Evolutionary conservation across 306 rosid species (phyloP).

Genomic region (Erythrophleum fordii): DNA sequence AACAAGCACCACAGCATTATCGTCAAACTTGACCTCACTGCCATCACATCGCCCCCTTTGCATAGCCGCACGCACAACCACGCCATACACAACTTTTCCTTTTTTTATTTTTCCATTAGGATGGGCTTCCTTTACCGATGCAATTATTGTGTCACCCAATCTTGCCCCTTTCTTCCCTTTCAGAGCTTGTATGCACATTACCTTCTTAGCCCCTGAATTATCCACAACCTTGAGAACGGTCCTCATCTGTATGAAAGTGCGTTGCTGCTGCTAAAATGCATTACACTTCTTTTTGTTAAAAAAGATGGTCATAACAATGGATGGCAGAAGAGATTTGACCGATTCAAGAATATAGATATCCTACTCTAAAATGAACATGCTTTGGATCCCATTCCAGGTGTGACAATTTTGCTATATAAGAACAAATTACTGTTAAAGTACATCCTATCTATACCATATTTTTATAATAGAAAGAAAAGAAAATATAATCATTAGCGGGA

Average conservation of each 20-base stretch:
- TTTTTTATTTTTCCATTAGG: constrained; percentile 86
- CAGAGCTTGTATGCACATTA: constrained; percentile 92
- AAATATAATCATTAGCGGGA: neutral
- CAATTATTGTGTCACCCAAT: constrained; percentile 84
- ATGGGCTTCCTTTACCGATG: constrained; percentile 92
- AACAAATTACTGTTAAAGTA: neutral
- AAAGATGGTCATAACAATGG: neutral
- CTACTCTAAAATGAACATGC: neutral
- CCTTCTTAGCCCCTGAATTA: constrained; percentile 85
- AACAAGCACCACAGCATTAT: constrained; percentile 79
- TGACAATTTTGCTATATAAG: neutral
- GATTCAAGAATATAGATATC: neutral
- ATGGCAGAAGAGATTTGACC: neutral
- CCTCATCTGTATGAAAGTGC: constrained; percentile 91
- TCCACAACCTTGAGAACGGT: constrained; percentile 94
- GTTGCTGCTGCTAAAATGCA: constrained; percentile 61
- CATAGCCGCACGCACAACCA: constrained; percentile 79
- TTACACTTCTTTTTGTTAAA: neutral
- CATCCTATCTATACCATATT: neutral
- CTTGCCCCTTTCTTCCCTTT: constrained; percentile 93
- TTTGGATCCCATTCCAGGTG: neutral
- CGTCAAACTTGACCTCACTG: constrained; percentile 91
- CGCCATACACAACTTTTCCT: constrained; percentile 71
- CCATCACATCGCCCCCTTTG: constrained; percentile 82
- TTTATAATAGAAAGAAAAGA: neutral